Evolutionary conservation across 2,329 filamentous ascomycete species (phyloP).

Genomic region (Arthrobotrys sinensis): DNA sequence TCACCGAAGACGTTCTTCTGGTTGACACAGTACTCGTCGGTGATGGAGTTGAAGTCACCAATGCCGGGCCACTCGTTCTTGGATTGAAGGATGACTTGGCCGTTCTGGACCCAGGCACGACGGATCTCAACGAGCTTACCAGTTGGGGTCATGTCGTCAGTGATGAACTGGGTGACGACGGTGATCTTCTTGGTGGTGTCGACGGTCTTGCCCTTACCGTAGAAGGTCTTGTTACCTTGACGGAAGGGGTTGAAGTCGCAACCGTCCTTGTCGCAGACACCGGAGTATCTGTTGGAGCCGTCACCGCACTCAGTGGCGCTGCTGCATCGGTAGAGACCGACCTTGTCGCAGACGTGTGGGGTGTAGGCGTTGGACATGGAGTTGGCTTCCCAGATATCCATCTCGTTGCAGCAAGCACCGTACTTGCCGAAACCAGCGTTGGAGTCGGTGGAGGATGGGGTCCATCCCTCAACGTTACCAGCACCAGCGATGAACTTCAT

Average conservation of each 20-base stretch:
- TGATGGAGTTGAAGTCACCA: conserved; percentile 72
- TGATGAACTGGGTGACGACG: conserved; percentile 78
- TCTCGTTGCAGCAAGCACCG: conserved; percentile 78
- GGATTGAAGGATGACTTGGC: conserved; percentile 74
- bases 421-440: conserved; percentile 72
- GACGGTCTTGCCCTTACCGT: conserved; percentile 74
- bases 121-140: conserved; percentile 75
- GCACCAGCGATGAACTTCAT: conserved; percentile 73
- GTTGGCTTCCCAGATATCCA: conserved; percentile 82
- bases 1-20: conserved; percentile 74
- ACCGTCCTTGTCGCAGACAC: conserved; percentile 78
- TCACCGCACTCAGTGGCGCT: conserved; percentile 72
- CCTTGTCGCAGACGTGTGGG: conserved; percentile 75
- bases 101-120: conserved; percentile 77
- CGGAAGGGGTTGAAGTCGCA: conserved; percentile 81
- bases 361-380: conserved; percentile 76
- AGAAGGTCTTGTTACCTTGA: conserved; percentile 76
- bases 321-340: conserved; percentile 71
- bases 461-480: conserved; percentile 74
- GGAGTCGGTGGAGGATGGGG: conserved; percentile 71
- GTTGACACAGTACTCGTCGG: conserved; percentile 73
- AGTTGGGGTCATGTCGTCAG: conserved; percentile 70
- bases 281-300: conserved; percentile 73
- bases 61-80: conserved; percentile 70
- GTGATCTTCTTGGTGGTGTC: conserved; percentile 76